Evolutionary conservation across 352 stramenopile species (phyloP), one percentile per base, ranked within the genome.

Genomic region (Thalassiosira mediterranea): DNA sequence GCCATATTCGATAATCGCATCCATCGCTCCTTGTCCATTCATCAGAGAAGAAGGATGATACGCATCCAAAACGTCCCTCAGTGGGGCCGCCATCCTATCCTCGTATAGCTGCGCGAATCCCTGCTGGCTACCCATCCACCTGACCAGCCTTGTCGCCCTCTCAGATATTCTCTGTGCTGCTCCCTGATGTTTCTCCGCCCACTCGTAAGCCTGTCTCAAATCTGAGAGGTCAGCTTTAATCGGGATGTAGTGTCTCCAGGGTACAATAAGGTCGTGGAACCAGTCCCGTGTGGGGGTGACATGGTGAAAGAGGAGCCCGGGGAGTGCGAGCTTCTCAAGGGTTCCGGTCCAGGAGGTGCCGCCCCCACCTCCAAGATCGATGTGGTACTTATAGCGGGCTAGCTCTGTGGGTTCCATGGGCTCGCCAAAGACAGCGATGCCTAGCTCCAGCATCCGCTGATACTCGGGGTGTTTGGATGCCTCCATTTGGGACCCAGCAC

Each of bases 281-380:
- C 54, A 84, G 47, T 84, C 76, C 53, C 78, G 72, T n/a, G 67
- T 79, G 1, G 67, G 73, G 21, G 73, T 77, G 10, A 69, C 52
- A 31, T 82, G 73, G 52, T 82, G 73, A 21, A 82, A 74, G 25
- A 82, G 46, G 5, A 82, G 31, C 2, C 66, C 65, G 52, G 73
- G 73, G 3, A 75, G 51, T 13, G 63, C 63, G 7, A 81, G 4
- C 29, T 81, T 81, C 11, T 76, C 23, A n/a, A 76, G 49, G 0
- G 72, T 81, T 8, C 72, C 63, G 3, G n/a, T 67, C 72, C 72
- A 81, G 3, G 72, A 64, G 0, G 72, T 81, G 0, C 71, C 70
- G 0, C 63, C 63, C 1, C 32, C 59, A 8, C 59, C 59, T n/a
- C 13, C 63, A 11, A 73, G 25, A 19, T 73, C 63, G 23, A 73